Base-by-base conservation (phyloP, 2,329 filamentous ascomycete genomes). In the Neoascochyta sp. region DNA sequence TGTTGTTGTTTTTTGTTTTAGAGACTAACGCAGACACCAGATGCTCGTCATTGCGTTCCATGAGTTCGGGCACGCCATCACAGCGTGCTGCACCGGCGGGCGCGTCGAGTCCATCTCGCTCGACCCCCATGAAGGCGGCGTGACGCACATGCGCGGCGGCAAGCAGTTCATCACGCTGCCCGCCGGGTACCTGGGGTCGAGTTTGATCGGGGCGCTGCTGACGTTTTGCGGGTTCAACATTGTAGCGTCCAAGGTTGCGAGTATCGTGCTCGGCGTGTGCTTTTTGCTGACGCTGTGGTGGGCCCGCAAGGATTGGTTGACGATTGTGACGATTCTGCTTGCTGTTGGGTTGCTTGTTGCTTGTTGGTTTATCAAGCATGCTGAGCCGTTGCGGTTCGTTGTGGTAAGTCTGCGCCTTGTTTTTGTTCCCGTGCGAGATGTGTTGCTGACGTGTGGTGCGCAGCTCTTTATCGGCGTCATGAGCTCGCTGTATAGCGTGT, bases 21-120 rank as follows among this genome's bases (percentile, higher is more conserved):
- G n/a, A n/a, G n/a, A n/a, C n/a, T n/a, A n/a, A 18, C 7, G 24
- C 13, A 11, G 6, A 6, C 12, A 6, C 13, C 36, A 83, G 80
- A 87, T 88, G 83, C 73, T 89, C 12, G 82, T 86, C 29, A 88
- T 89, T 43, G 84, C 84, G 20, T 89, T 88, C 61, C 84, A 89
- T 64, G 84, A 89, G 50, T 74, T 88, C 52, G 78, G 81, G 9
- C 84, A 89, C 62, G 84, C 84, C 27, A 75, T 86, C 48, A 78
- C 78, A 1, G 81, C 82, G 21, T 74, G 81, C 41, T 75, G 79
- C 37, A 89, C 84, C 0, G 84, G 84, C 32, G 84, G 84, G 4
- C 71, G 68, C 32, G 84, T 89, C 44, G 78, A 86, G 54, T 82
- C 78, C 21, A 87, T 89, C 51, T 80, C 75, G 13, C 74, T 87